A percentile compares a stretch with the other conserved stretches of the same genome.
Conservation (phyloP, 1,284 basidiomycete species). For the Trametes pubescens region DNA sequence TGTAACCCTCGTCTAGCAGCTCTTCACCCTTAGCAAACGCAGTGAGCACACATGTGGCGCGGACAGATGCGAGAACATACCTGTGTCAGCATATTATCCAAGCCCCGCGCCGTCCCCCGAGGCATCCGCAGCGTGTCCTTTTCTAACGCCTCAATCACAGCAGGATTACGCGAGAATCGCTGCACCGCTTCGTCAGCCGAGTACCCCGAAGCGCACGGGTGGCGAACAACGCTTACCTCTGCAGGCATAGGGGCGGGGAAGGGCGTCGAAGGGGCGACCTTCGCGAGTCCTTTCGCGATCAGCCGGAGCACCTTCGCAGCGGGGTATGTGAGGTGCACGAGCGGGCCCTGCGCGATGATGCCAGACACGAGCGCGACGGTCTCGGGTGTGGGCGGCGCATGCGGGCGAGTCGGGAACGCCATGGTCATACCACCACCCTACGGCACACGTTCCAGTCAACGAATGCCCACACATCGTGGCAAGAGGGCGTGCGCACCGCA, state of each 20-base stretch:
- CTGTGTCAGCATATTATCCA: slow-evolving; percentile 78
- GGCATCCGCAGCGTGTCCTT: slow-evolving; percentile 75
- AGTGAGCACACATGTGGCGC: neutral
- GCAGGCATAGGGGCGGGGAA: slow-evolving; percentile 68
- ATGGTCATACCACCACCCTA: slow-evolving; percentile 77
- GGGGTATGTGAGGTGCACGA: slow-evolving; percentile 68
- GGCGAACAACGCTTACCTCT: slow-evolving; percentile 53
- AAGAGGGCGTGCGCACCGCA: slow-evolving; percentile 64
- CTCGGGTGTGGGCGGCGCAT: slow-evolving; percentile 48
- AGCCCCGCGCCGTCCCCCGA: slow-evolving; percentile 65
- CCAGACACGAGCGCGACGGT: slow-evolving; percentile 61
- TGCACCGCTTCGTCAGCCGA: slow-evolving; percentile 36
- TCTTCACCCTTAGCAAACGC: slow-evolving; percentile 59
- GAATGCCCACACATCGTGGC: neutral
- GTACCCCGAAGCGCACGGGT: too few relatives aligned
- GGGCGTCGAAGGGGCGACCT: slow-evolving; percentile 59
- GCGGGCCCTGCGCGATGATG: slow-evolving; percentile 75
- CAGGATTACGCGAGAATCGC: slow-evolving; percentile 73
- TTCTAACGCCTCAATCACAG: slow-evolving; percentile 59
- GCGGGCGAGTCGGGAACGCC: slow-evolving; percentile 62
- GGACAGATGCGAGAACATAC: slow-evolving; percentile 45
- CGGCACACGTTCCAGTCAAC: neutral
- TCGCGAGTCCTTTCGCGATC: slow-evolving; percentile 56
- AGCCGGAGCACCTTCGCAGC: slow-evolving; percentile 58
- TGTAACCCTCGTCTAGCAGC: slow-evolving; percentile 60